Evolutionary conservation across 495 filamentous ascomycete genomes (phyloP), one percentile per base, ranked within the genome.

Genomic region (Lineolata rhizophorae): DNA sequence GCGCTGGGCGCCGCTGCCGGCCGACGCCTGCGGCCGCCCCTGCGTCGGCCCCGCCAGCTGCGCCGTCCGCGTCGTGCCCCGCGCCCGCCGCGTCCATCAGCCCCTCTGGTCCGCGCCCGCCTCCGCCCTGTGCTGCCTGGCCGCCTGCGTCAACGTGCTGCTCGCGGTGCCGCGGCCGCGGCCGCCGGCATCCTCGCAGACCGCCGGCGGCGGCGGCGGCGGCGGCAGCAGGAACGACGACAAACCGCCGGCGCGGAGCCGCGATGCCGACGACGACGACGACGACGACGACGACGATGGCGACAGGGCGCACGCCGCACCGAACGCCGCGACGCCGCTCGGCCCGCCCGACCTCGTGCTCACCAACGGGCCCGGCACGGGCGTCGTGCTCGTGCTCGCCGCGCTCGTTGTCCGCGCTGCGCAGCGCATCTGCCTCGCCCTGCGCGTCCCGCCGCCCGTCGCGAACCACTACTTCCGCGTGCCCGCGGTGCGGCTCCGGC

Each of bases 291-390:
- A n/a, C n/a, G n/a, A n/a, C n/a, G n/a, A n/a, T n/a, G n/a, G n/a
- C n/a, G n/a, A n/a, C n/a, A n/a, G n/a, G n/a, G n/a, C n/a, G n/a
- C n/a, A n/a, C n/a, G n/a, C n/a, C n/a, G n/a, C n/a, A n/a, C n/a
- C n/a, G n/a, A n/a, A n/a, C n/a, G n/a, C n/a, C n/a, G n/a, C n/a
- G n/a, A n/a, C n/a, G n/a, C 22, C 22, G 8, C 8, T 8, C 8
- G 22, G 22, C 8, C 22, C 22, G 22, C 78, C 78, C 0, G 72
- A 81, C 49, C 46, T 92, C 10, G 70, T 97, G 30, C 46, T 94
- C 12, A 76, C 70, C 22, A 93, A 97, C 50, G 87, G 87, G 0
- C 87, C 87, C 1, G 87, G 74, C 1, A 90, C 78, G 2, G 77
- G 69, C 10, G 74, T 91, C 21, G 69, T 93, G 26, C 60, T 94